These are phyloP conservation scores for Parachaetomium inaequale DNA, from an alignment of 495 filamentous ascomycete genomes.

Conservation along the genomic window DNA sequence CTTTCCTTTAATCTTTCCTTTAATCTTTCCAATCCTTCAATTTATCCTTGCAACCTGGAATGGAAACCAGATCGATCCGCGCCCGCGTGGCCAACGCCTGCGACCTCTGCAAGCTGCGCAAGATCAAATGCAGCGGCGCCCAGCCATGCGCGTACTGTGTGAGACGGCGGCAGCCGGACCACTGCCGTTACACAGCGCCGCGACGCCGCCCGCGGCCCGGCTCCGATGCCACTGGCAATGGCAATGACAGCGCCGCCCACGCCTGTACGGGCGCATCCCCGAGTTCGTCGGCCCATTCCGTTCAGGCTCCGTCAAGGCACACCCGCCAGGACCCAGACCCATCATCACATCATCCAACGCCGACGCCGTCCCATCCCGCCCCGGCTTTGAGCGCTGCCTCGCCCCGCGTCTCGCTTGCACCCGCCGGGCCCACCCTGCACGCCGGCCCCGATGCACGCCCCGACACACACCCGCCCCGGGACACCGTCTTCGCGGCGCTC, in stretches of 20 bases:
- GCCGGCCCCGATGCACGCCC: background rate
- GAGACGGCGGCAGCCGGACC: constrained; percentile 23
- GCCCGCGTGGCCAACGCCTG: constrained; percentile 43
- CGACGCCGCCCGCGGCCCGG: constrained; percentile 20
- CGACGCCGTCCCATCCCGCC: background rate
- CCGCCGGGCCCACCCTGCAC: background rate
- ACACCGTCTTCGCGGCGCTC: constrained; percentile 10
- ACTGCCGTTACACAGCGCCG: constrained; percentile 30
- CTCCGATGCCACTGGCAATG: too few species aligned
- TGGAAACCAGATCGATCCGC: constrained; percentile 27
- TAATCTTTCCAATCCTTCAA: background rate
- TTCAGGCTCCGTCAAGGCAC: background rate
- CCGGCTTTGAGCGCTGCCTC: background rate
- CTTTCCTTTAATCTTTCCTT: background rate
- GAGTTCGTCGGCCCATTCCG: background rate
- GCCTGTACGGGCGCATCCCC: background rate
- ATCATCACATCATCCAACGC: background rate
- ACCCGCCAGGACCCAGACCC: background rate
- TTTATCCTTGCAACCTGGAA: constrained; percentile 2
- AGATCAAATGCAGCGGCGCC: constrained; percentile 41
- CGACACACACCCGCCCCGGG: background rate
- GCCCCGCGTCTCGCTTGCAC: background rate
- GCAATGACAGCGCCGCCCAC: background rate
- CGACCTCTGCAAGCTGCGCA: constrained; percentile 45
- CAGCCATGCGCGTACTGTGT: constrained; percentile 39